These are phyloP conservation scores for Colletotrichum endophyticum DNA, from an alignment of 2,329 filamentous ascomycete species.

Conservation along the genomic window DNA sequence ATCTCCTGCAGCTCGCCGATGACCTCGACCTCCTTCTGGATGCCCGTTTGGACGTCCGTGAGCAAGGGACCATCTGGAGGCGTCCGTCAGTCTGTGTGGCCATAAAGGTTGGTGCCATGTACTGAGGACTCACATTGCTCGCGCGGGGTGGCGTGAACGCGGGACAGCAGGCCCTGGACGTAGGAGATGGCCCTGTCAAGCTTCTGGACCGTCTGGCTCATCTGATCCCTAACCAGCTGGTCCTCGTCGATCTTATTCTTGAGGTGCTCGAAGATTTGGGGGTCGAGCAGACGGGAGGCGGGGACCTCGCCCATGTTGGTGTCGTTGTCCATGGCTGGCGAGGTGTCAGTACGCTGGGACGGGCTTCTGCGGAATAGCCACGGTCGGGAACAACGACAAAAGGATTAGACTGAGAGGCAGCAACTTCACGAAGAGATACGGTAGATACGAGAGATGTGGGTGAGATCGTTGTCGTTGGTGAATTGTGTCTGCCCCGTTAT, in stretches of 20 bases:
- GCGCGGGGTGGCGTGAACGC: slow-evolving; percentile 86
- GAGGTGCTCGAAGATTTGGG: slow-evolving; percentile 84
- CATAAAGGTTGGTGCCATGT: not conserved
- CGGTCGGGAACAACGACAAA: not conserved
- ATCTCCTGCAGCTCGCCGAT: slow-evolving; percentile 73
- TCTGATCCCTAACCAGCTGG: slow-evolving; percentile 77
- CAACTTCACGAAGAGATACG: not conserved
- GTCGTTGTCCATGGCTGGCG: slow-evolving; percentile 20
- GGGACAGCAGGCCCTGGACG: slow-evolving; percentile 82
- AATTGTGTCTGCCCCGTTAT: not conserved
- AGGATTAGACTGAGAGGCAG: not conserved
- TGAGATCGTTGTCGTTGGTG: not conserved
- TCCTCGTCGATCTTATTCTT: slow-evolving; percentile 93
- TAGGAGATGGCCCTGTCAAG: slow-evolving; percentile 85
- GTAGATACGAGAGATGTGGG: not conserved
- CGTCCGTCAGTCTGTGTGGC: slow-evolving; percentile 67
- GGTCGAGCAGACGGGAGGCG: slow-evolving; percentile 60
- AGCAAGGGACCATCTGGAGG: slow-evolving; percentile 75
- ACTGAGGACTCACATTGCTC: slow-evolving; percentile 48
- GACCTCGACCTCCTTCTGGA: slow-evolving; percentile 74
- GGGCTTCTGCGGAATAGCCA: not conserved
- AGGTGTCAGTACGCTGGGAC: not conserved
- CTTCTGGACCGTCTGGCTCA: slow-evolving; percentile 80
- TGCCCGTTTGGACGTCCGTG: slow-evolving; percentile 70
- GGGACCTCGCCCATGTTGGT: slow-evolving; percentile 22